Conservation (phyloP, 345 rosid species). For the Eucalyptus erythrocorys region DNA sequence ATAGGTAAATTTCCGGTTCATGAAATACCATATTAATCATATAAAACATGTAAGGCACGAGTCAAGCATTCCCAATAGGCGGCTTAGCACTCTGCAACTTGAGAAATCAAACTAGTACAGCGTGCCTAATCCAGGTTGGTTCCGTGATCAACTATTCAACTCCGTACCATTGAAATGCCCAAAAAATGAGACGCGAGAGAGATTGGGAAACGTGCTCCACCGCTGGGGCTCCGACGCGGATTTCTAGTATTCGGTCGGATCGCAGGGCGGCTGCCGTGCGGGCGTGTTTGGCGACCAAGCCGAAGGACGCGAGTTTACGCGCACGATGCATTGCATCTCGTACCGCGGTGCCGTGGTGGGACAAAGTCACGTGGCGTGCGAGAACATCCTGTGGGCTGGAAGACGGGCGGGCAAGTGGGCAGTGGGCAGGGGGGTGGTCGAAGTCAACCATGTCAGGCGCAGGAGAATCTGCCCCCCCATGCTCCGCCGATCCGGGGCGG, state of each 20-base stretch:
- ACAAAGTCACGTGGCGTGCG: neutral
- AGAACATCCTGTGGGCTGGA: neutral
- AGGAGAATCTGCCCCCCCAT: neutral
- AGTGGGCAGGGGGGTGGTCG: no score
- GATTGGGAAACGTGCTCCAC: neutral
- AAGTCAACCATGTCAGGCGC: neutral
- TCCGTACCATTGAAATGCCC: neutral
- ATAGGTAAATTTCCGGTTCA: fast-evolving
- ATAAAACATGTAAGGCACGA: neutral
- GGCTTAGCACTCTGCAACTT: fast-evolving
- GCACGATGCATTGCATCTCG: neutral
- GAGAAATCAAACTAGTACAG: neutral
- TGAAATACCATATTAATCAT: neutral
- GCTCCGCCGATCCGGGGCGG: neutral
- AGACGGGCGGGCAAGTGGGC: no score
- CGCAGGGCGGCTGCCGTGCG: neutral
- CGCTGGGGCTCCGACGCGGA: neutral
- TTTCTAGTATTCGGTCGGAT: neutral
- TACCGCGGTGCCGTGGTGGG: neutral
- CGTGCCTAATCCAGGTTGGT: neutral
- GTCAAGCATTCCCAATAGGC: neutral
- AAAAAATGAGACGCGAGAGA: no score
- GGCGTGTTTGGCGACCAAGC: no score
- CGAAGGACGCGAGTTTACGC: neutral
- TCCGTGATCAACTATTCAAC: neutral